Percentiles rank a stretch among this genome's conserved stretches.
These are phyloP conservation scores for Wallacemonas sp. DNA, from an alignment of 208 protist species.

Conservation along the genomic window DNA sequence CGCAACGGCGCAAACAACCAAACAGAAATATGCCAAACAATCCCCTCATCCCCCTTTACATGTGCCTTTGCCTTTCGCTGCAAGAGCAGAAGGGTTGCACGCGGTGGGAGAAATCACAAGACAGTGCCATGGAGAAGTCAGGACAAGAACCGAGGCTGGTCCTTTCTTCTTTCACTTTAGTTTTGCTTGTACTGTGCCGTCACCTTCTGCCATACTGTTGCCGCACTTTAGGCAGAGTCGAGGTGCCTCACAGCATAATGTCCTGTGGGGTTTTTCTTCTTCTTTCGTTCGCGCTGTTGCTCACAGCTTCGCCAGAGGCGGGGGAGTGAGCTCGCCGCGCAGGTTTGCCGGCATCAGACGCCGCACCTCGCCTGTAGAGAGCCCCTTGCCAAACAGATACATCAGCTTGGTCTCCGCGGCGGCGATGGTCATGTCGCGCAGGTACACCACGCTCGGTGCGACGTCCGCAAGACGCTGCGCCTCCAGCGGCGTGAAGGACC, in stretches of 20 bases:
- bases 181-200: too few relatives aligned
- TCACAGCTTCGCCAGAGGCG: constrained; percentile 11
- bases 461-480: constrained; percentile 38
- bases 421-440: constrained; percentile 54
- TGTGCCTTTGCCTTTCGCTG: too few relatives aligned
- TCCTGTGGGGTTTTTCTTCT: too few relatives aligned
- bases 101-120: too few relatives aligned
- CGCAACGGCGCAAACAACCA: background rate
- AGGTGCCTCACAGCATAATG: too few relatives aligned
- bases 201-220: too few relatives aligned
- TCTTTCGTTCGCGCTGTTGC: constrained; percentile 2
- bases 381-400: constrained; percentile 77
- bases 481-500: constrained; percentile 38
- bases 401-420: constrained; percentile 73
- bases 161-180: too few relatives aligned
- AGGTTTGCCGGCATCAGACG: constrained; percentile 54
- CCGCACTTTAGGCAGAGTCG: too few relatives aligned
- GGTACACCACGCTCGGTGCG: constrained; percentile 40
- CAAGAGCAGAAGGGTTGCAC: too few relatives aligned
- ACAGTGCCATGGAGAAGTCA: too few relatives aligned
- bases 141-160: too few relatives aligned
- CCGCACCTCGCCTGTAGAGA: constrained; percentile 35
- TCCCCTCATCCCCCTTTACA: too few relatives aligned
- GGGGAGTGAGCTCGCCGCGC: constrained; percentile 63
- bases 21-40: background rate